These are phyloP conservation scores for Magnusiomyces suaveolens DNA, from an alignment of 1,139 yeast genomes.

Conservation along the genomic window DNA sequence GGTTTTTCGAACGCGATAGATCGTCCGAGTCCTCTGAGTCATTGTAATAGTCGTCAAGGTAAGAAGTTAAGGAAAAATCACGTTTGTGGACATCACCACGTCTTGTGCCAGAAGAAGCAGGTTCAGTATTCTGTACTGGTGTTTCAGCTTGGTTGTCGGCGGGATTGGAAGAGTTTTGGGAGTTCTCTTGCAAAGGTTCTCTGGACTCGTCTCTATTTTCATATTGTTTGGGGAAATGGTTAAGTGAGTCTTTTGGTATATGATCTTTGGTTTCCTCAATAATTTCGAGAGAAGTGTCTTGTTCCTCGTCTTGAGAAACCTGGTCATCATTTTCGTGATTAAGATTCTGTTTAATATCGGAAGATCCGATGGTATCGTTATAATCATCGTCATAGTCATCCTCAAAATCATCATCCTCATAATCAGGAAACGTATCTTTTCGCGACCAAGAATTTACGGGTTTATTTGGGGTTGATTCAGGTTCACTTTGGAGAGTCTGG, in stretches of 20 bases:
- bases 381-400: neutral
- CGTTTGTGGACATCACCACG: neutral
- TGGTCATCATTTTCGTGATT: neutral
- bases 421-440: neutral
- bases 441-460: neutral
- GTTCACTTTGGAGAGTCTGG: neutral
- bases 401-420: neutral
- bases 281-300: neutral
- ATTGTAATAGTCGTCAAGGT: conserved; percentile 3
- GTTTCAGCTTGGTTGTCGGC: too few relatives aligned
- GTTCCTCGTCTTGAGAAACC: neutral
- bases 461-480: neutral
- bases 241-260: too few relatives aligned
- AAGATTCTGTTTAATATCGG: too few relatives aligned
- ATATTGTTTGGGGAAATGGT: too few relatives aligned
- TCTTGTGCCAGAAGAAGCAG: neutral
- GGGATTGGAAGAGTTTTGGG: neutral
- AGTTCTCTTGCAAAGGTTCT: too few relatives aligned
- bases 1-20: neutral
- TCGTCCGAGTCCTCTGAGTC: neutral
- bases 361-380: neutral
- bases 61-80: conserved; percentile 3
- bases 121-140: too few relatives aligned
- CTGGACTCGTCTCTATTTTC: too few relatives aligned
- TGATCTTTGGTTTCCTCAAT: neutral